Conservation (phyloP, 306 rosid species). For the Quillaja saponaria region DNA sequence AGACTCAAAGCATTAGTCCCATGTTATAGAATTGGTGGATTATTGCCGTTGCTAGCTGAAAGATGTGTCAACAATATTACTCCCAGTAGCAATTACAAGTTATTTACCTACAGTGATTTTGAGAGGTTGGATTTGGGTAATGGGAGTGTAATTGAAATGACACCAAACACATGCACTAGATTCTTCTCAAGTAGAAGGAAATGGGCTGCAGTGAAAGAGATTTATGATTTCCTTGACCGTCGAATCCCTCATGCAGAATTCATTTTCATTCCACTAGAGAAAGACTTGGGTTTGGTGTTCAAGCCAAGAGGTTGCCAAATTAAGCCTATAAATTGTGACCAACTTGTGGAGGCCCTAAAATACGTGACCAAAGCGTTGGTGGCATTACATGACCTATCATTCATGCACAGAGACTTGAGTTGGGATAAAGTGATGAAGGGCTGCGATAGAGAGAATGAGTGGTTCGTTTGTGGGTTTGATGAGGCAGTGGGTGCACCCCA, state of each 20-base stretch:
- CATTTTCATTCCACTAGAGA: conserved; percentile 40
- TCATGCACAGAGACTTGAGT: conserved; percentile 80
- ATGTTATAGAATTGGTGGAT: conserved; percentile 58
- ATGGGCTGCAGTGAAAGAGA: conserved; percentile 69
- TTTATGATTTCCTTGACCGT: conserved; percentile 75
- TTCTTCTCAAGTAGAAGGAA: conserved; percentile 50
- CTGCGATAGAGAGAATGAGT: conserved; percentile 55
- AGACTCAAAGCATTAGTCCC: conserved; percentile 67
- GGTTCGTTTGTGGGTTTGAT: conserved; percentile 83
- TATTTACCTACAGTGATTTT: conserved; percentile 61
- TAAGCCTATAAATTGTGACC: conserved; percentile 53
- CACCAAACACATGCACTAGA: conserved; percentile 68
- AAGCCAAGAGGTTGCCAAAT: conserved; percentile 68
- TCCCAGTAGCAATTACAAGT: conserved; percentile 21
- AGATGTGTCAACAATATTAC: conserved; percentile 34
- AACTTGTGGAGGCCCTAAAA: conserved; percentile 73
- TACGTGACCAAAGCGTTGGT: conserved; percentile 81
- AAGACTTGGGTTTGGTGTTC: conserved; percentile 51
- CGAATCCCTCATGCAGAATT: conserved; percentile 81
- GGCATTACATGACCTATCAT: conserved; percentile 82
- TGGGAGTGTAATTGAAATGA: conserved; percentile 59
- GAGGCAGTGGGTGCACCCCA: conserved; percentile 85
- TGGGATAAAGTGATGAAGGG: conserved; percentile 82
- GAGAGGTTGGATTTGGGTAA: conserved; percentile 55
- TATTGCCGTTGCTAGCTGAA: conserved; percentile 60